Evolutionary conservation across 345 rosid species (phyloP), one percentile per base, ranked within the genome.

Genomic region (Syzygium oleosum): DNA sequence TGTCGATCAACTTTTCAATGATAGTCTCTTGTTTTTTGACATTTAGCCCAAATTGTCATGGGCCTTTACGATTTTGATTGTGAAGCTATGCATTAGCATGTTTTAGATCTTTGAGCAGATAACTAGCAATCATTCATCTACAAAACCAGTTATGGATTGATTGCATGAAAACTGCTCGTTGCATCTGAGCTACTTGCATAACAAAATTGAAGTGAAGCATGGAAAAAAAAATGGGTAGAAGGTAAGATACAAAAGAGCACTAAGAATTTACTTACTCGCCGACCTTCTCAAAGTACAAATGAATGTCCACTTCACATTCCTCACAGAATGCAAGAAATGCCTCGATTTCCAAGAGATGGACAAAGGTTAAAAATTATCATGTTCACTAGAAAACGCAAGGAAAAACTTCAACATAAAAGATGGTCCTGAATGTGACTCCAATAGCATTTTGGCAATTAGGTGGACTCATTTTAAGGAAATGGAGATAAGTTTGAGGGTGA

Each of bases 251-350:
- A 53, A 79, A 52, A 49, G 58, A 21, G 0, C 11, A 68, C 21
- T 0, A 0, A 8, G 58, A 21, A 55, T 21, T 55, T 3, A 55
- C 25, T 21, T 21, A 21, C 58, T 21, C 1, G 25, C 58, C 98
- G 85, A 95, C 93, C 90, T 94, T 96, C 91, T 96, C 97, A 87
- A 96, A 93, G 87, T 91, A 95, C 54, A 96, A 87, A 88, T 93
- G 97, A 87, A 96, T 95, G 90, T 96, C 98, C 8, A 94, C 94
- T 92, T 94, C 97, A 88, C 95, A 95, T 68, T 96, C 96, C 88
- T 95, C 99, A 17, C 98, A 96, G 86, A 98, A 96, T 86, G 99
- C 89, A 85, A 95, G 94, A 91, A 97, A 96, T 65, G 98, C 99
- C 98, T 94, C 93, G 34, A 91, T 88, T 54, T 87, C 7, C 58